Base-by-base conservation (phyloP, 306 rosid species). In the Trifolium subterraneum region DNA sequence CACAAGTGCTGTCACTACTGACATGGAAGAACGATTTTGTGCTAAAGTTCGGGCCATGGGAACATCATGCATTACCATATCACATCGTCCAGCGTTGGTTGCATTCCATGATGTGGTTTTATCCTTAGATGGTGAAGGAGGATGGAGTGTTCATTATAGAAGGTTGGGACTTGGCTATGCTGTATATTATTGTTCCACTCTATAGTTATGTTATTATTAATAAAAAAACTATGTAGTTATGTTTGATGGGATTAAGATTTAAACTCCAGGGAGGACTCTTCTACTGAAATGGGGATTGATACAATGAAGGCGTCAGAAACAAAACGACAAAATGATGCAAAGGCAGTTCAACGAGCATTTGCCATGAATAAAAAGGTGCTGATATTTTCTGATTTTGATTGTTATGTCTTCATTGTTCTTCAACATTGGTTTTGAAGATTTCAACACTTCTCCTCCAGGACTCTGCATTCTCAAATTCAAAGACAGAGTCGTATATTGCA, bases 11-110 rank as follows among this genome's bases (percentile, higher is more conserved):
- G 99, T 95, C 79, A 95, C 99, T 75, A 95, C 98, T 75, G 98
- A 95, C 83, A 95, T 95, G 99, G 99, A 95, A 86, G 99, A 95
- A 78, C 92, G 99, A 8, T 95, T 95, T 82, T 95, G 99, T 87
- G 86, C 96, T 78, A 90, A 92, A 82, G 99, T 95, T 69, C 82
- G 96, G 79, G 99, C 96, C 41, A 95, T 95, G 99, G 99, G 99
- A 84, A 95, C 99, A 20, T 92, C 99, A 23, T 95, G 99, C 93
- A 95, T 95, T 76, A 95, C 99, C 63, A 95, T 95, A 84, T 95
- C 99, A 4, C 99, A 95, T 82, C 96, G 98, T 78, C 99, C 99
- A 33, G 98, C 99, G 13, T 83, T 95, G 67, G 99, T 90, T 79
- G 99, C 99, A 76, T 95, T 95, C 77, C 99, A 95, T 72, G 98